Evolutionary conservation across 176 grass and related monocot species (phyloP).

Genomic region (Oryza meridionalis): DNA sequence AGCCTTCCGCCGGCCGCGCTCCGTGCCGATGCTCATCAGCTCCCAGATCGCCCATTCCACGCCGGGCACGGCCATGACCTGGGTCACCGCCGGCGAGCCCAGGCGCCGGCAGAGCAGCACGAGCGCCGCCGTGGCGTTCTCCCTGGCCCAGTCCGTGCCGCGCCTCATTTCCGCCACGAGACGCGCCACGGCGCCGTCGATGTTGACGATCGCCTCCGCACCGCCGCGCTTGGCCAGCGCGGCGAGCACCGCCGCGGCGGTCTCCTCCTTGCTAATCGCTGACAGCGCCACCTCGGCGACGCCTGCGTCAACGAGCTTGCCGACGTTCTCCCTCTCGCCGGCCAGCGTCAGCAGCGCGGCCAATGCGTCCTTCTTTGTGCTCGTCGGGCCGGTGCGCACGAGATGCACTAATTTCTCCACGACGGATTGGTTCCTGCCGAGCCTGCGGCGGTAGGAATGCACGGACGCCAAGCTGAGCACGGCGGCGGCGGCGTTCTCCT

Average conservation of each 20-base stretch:
- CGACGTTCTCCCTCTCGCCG: slow-evolving; percentile 83
- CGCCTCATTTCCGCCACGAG: slow-evolving; percentile 66
- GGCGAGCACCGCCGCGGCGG: slow-evolving; percentile 65
- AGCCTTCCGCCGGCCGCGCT: slow-evolving; percentile 81
- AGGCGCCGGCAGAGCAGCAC: slow-evolving; percentile 81
- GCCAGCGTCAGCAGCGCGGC: slow-evolving; percentile 76
- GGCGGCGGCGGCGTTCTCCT: slow-evolving; percentile 81
- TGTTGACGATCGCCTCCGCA: slow-evolving; percentile 67
- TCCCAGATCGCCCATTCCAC: slow-evolving; percentile 99
- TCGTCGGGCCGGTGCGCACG: slow-evolving; percentile 50
- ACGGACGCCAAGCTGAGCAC: slow-evolving; percentile 77
- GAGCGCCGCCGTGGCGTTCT: slow-evolving; percentile 74
- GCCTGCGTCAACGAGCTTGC: slow-evolving; percentile 65
- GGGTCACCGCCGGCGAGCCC: slow-evolving; percentile 48
- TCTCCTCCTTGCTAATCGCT: slow-evolving; percentile 61
- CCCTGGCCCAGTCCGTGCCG: slow-evolving; percentile 71
- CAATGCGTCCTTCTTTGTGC: slow-evolving; percentile 79
- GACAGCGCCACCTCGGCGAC: slow-evolving; percentile 60
- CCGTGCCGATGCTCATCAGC: slow-evolving; percentile 88
- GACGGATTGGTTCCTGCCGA: slow-evolving; percentile 62
- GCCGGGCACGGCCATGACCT: slow-evolving; percentile 70
- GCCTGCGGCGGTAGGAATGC: slow-evolving; percentile 70
- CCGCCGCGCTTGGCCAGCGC: slow-evolving; percentile 80
- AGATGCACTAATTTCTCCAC: slow-evolving; percentile 55
- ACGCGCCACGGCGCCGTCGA: slow-evolving; percentile 50